Base-by-base conservation (phyloP, 2,329 filamentous ascomycete species). In the Fusarium agapanthi region DNA sequence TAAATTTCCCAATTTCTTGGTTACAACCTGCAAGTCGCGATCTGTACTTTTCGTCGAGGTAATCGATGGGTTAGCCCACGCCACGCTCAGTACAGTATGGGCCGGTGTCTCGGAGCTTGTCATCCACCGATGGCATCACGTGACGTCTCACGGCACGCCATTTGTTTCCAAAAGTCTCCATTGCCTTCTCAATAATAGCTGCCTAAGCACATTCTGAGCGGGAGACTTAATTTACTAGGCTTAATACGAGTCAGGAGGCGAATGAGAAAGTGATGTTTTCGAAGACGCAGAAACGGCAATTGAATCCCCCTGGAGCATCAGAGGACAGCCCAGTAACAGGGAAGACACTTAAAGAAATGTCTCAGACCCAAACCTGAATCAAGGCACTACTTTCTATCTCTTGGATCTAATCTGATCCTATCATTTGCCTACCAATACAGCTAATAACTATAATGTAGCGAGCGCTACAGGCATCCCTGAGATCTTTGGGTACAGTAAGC, bases 31-130 rank as follows among this genome's bases (percentile, higher is more conserved):
- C 64, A 71, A 69, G 73, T 77, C 76, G 76, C 69, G 76, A 77
- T 77, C 76, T 77, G 76, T 77, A 77, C 76, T 77, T 77, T 77
- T 77, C 65, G 71, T 63, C 62, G n/a, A 67, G 45, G 64, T 54
- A 60, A 72, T 75, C 58, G 74, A 73, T 60, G 66, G 54, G 45
- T 58, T 32, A 34, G 32, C 63, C 67, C 54, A 65, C 62, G 65
- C 65, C 55, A 67, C 41, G 32, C 63, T 66, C 60, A 66, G 51
- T 50, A 34, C 26, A n/a, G 44, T 50, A n/a, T 24, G 40, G 56
- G 32, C 67, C 71, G 71, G 71, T 30, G 28, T 63, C 58, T 73
- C 71, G 71, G 71, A 41, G 67, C 55, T 64, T 68, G 58, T 24
- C 71, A 61, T 67, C 20, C 62, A 74, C 71, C 71, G 71, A 61